Conservation (phyloP, 2,329 filamentous ascomycete genomes). For the Aspergillus cejpii region DNA sequence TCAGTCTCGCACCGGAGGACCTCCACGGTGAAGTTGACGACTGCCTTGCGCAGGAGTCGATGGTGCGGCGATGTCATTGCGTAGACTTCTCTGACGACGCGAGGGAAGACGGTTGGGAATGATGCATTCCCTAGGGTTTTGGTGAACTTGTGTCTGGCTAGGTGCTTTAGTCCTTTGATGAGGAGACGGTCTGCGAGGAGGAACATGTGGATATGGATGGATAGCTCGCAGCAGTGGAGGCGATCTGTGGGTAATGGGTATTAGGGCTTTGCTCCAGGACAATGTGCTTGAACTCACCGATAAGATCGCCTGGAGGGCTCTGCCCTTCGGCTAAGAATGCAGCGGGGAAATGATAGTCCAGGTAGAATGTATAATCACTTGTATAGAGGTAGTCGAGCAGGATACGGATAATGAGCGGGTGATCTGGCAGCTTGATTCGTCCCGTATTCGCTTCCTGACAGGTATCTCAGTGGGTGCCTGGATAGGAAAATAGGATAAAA, state of each 20-base stretch:
- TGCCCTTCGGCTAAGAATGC: neutral
- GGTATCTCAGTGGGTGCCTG: neutral
- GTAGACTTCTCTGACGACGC: neutral
- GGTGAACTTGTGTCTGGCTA: neutral
- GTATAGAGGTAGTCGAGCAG: neutral
- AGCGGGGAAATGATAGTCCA: neutral
- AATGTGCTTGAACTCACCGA: neutral
- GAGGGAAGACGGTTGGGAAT: neutral
- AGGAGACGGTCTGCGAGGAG: neutral
- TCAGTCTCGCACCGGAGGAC: neutral
- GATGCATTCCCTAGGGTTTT: neutral
- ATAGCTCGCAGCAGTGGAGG: neutral
- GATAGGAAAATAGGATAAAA: neutral
- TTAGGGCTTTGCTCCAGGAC: neutral
- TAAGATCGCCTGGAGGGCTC: neutral
- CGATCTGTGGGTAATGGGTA: neutral
- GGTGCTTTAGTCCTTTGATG: neutral
- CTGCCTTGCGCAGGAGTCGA: neutral
- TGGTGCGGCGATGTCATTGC: neutral
- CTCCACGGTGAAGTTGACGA: neutral
- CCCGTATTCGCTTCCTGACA: neutral
- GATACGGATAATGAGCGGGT: neutral
- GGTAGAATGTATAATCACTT: neutral
- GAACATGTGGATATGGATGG: neutral
- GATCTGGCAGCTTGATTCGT: neutral